Percentiles rank a stretch among this genome's conserved stretches.
Evolutionary conservation across 106 monocot species (phyloP).

Genomic region (Phalaenopsis aphrodite): DNA sequence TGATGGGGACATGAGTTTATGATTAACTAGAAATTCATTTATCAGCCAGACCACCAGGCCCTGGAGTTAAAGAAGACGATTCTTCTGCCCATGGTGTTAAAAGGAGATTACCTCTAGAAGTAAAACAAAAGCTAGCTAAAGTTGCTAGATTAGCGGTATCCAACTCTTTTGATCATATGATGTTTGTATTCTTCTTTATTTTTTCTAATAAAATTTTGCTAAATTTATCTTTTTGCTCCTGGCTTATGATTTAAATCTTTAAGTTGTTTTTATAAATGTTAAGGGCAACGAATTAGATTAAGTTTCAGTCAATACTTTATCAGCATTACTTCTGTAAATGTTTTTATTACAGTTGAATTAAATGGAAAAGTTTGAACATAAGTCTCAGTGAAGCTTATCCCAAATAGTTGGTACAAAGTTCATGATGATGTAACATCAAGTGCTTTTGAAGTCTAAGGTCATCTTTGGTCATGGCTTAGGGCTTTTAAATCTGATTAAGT

Average conservation of each 20-base stretch:
- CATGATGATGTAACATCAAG: too few relatives aligned
- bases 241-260: not conserved
- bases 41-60: conserved; percentile 63
- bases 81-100: conserved; percentile 52
- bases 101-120: conserved; percentile 86
- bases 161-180: not conserved
- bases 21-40: conserved; percentile 15
- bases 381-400: not conserved
- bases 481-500: too few relatives aligned
- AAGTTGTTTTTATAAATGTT: not conserved
- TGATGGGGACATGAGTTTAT: not conserved
- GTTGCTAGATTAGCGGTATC: conserved; percentile 95
- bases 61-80: conserved; percentile 55
- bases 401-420: not conserved
- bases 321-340: not conserved
- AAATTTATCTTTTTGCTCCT: not conserved
- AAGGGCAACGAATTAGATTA: not conserved
- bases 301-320: not conserved
- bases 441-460: too few relatives aligned
- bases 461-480: too few relatives aligned
- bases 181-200: conserved; percentile 7
- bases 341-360: not conserved
- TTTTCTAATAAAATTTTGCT: not conserved
- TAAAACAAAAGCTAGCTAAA: conserved; percentile 91
- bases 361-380: not conserved